Conservation (phyloP, 2,329 filamentous ascomycete species). For the Acephala macrosclerotiorum region DNA sequence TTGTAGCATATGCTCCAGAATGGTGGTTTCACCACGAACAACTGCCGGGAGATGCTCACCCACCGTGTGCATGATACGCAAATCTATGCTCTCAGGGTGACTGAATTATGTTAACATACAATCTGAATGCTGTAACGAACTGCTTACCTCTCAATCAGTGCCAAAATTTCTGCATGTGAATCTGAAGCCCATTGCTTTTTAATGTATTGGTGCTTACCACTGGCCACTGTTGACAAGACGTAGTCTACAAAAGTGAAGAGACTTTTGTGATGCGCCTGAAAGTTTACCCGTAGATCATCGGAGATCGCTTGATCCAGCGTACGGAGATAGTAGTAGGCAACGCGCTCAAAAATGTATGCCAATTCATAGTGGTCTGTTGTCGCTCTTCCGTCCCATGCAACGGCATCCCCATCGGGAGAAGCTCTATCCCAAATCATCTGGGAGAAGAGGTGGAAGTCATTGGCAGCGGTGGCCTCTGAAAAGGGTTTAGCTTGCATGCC, state of each 20-base stretch:
- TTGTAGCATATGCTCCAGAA: constrained; percentile 36
- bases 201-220: too few species aligned
- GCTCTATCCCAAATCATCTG: background rate
- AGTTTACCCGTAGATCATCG: too few species aligned
- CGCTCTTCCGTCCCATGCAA: background rate
- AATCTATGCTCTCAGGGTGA: constrained; percentile 26
- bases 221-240: too few species aligned
- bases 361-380: background rate
- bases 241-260: too few species aligned
- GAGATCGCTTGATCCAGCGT: too few species aligned
- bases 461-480: background rate
- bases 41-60: constrained; percentile 31
- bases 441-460: constrained; percentile 7
- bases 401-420: background rate
- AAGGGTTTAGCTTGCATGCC: constrained; percentile 4
- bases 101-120: too few species aligned
- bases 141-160: too few species aligned
- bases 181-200: too few species aligned
- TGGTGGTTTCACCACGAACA: constrained; percentile 30
- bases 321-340: constrained; percentile 14
- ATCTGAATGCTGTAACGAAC: too few species aligned
- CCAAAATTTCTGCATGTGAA: too few species aligned
- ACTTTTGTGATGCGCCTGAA: too few species aligned
- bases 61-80: constrained; percentile 29
- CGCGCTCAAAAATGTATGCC: constrained; percentile 2